Base-by-base conservation (phyloP, 192 early-diverging fungal species). In the Podila horticola region DNA sequence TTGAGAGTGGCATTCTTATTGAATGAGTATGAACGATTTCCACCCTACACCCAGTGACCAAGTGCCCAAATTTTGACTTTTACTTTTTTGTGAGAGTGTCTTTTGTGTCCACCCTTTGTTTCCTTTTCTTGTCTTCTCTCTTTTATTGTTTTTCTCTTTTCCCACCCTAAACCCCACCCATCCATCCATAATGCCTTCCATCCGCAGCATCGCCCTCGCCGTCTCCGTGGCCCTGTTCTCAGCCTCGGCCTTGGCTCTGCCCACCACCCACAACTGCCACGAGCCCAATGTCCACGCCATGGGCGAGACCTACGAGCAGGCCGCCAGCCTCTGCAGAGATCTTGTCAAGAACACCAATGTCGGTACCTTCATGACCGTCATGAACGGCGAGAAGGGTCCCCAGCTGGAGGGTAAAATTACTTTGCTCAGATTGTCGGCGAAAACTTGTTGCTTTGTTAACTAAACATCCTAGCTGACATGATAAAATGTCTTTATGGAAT, bases 341-440 rank as follows among this genome's bases (percentile, higher is more conserved):
- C 72, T 84, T n/a, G 73, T 84, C 57, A 58, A 66, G 50, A 67
- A 75, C 62, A 75, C 76, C 36, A 65, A 64, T n/a, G 48, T 75
- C 11, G 83, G 83, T 20, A 84, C 83, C 62, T 65, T 84, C 34
- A 79, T 84, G 66, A 75, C 64, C 22, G 60, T 81, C 24, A 84
- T 84, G 83, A 75, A 81, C 36, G 62, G 31, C 6, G 51, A 49
- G n/a, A 63, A 72, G 33, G 73, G 62, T 41, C 67, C 60, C 4
- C 17, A 22, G 4, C 58, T 83, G 5, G 65, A 68, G 57, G 83
- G 83, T 84, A 74, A 10, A 22, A 22, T 20, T 50, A 24, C 20
- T 4, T 12, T 19, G 41, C 12, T 8, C 13, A 45, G 13, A 45
- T 45, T 17, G 41, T 45, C 41, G 41, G 2, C 15, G 41, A 51